These are phyloP conservation scores for Spergularia bocconei DNA, from an alignment of 148 eudicot species.

Conservation along the genomic window DNA sequence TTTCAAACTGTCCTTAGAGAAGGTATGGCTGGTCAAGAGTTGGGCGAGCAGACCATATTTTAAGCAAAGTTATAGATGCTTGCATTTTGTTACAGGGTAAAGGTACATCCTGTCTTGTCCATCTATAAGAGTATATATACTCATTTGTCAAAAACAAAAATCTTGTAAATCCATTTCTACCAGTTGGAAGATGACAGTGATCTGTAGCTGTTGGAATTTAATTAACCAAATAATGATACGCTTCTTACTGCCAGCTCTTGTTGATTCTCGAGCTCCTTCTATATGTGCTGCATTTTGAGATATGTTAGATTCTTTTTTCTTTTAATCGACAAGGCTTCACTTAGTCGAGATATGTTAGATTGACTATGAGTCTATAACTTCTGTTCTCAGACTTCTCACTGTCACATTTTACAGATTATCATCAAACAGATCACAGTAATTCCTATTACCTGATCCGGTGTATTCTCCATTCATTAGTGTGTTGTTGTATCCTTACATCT, in stretches of 20 bases:
- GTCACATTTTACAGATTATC: no score
- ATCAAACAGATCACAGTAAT: no score
- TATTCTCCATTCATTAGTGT: no score
- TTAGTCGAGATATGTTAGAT: no score
- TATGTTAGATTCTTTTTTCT: no score
- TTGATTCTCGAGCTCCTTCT: background rate
- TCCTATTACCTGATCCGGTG: no score
- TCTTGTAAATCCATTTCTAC: conserved; percentile 5
- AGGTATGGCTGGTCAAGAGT: conserved; percentile 93
- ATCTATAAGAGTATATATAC: conserved; percentile 10
- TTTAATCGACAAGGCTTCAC: no score
- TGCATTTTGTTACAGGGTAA: conserved; percentile 12
- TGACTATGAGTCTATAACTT: no score
- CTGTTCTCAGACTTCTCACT: no score
- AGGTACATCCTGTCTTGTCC: conserved; percentile 22
- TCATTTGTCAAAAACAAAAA: background rate
- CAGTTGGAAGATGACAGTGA: background rate
- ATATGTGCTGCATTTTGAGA: no score
- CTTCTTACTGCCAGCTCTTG: conserved; percentile 1
- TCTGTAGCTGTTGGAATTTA: background rate
- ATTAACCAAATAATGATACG: background rate
- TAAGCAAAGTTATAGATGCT: conserved; percentile 13
- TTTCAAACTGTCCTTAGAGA: conserved; percentile 68
- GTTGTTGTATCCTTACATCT: no score
- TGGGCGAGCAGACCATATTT: conserved; percentile 83